A percentile compares a stretch with the other conserved stretches of the same genome.
Conservation (phyloP, 441 rosid species). For the Euphorbia celastroides region DNA sequence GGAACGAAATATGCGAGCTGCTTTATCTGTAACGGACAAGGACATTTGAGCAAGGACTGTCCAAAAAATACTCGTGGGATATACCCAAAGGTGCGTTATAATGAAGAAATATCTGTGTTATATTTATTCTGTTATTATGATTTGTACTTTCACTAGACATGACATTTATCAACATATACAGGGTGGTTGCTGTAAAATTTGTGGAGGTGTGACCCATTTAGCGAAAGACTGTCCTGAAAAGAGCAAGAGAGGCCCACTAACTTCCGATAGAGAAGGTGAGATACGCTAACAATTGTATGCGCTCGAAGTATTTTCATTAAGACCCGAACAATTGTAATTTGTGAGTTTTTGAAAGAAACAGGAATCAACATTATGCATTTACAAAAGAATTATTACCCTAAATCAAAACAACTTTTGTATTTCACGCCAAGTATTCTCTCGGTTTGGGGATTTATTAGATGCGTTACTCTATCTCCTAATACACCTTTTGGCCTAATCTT, state of each 20-base stretch:
- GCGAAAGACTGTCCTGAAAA: constrained; percentile 89
- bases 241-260: constrained; percentile 30
- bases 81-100: constrained; percentile 71
- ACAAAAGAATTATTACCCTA: too few relatives aligned
- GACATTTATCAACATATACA: constrained; percentile 17
- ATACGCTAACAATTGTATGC: constrained; percentile 2
- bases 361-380: too few relatives aligned
- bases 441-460: not conserved
- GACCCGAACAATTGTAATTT: not conserved
- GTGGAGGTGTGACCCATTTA: constrained; percentile 89
- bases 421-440: not conserved
- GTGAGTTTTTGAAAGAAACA: not conserved
- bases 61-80: constrained; percentile 76
- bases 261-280: constrained; percentile 31
- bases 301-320: not conserved
- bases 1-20: constrained; percentile 87
- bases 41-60: constrained; percentile 90
- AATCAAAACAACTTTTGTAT: not conserved
- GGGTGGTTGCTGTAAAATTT: constrained; percentile 93
- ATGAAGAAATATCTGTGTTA: not conserved
- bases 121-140: not conserved
- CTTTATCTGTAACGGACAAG: constrained; percentile 71
- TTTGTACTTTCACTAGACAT: constrained; percentile 2
- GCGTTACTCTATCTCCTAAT: not conserved
- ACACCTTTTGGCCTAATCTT: not conserved